Evolutionary conservation across 768 basidiomycete genomes (phyloP).

Genomic region (Russula vinacea): DNA sequence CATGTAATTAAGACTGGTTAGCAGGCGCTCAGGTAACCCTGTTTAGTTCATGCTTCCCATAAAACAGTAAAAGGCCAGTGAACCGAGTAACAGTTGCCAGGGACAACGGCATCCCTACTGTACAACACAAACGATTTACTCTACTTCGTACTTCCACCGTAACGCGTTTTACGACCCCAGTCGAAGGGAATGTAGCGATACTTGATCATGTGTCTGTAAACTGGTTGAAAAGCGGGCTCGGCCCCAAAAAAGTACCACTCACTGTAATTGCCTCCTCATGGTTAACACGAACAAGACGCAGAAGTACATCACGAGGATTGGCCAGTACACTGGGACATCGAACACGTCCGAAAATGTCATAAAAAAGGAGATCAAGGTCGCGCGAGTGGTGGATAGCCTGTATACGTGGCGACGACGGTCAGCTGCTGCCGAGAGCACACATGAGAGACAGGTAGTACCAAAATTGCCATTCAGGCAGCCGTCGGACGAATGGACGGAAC

Average conservation of each 20-base stretch:
- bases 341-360: slow-evolving; percentile 82
- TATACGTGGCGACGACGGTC: neutral
- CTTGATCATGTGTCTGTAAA: slow-evolving; percentile 93
- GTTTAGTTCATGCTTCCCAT: slow-evolving; percentile 4
- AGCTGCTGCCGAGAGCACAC: slow-evolving; percentile 14
- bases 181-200: slow-evolving; percentile 98
- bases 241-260: slow-evolving; percentile 37
- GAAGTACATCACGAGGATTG: slow-evolving; percentile 96
- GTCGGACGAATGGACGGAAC: slow-evolving; percentile 93
- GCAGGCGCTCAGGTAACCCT: neutral
- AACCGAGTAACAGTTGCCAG: neutral
- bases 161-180: slow-evolving; percentile 88
- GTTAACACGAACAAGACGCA: slow-evolving; percentile 91
- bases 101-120: neutral
- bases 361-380: slow-evolving; percentile 74
- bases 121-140: slow-evolving; percentile 7
- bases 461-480: slow-evolving; percentile 96
- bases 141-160: slow-evolving; percentile 56
- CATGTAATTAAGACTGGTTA: neutral
- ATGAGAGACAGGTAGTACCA: slow-evolving; percentile 52
- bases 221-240: neutral
- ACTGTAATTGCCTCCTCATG: slow-evolving; percentile 96
- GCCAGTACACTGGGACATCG: slow-evolving; percentile 99
- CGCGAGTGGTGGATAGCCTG: slow-evolving; percentile 90
- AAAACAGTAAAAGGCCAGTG: neutral